phyloP scores from a whole-genome alignment of 805 yeast genomes.

The Teunomyces aglyptinius region DNA sequence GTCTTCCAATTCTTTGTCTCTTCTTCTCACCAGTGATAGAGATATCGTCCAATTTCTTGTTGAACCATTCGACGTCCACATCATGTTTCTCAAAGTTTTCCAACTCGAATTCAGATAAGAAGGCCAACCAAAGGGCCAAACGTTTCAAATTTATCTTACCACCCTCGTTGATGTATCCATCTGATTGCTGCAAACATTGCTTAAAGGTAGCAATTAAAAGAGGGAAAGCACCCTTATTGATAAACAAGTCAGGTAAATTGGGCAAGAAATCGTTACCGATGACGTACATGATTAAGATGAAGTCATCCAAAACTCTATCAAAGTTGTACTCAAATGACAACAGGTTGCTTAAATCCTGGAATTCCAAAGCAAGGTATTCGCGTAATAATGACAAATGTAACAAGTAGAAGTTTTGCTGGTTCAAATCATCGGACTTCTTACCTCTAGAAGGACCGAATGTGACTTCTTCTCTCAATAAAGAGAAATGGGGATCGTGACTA shows the following conservation, averaged over 20 bases:
- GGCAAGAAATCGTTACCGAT: slow-evolving; percentile 98
- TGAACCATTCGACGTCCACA: slow-evolving; percentile 89
- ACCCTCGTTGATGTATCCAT: slow-evolving; percentile 80
- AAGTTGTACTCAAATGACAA: slow-evolving; percentile 72
- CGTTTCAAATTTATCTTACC: slow-evolving; percentile 79
- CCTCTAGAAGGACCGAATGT: slow-evolving; percentile 63
- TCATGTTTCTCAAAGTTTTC: slow-evolving; percentile 83
- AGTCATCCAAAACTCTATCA: slow-evolving; percentile 89
- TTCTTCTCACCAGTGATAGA: slow-evolving; percentile 70
- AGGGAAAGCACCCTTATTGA: slow-evolving; percentile 97
- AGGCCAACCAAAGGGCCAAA: slow-evolving; percentile 71
- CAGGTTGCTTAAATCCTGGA: slow-evolving; percentile 62
- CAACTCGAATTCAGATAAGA: slow-evolving; percentile 74
- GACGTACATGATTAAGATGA: slow-evolving; percentile 86
- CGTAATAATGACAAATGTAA: slow-evolving; percentile 84
- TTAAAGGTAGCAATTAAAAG: slow-evolving; percentile 84
- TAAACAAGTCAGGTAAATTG: slow-evolving; percentile 87
- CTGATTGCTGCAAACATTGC: slow-evolving; percentile 65
- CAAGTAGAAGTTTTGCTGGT: slow-evolving; percentile 76
- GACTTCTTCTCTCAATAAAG: slow-evolving; percentile 93
- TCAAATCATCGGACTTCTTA: slow-evolving; percentile 46
- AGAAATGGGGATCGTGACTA: slow-evolving; percentile 94
- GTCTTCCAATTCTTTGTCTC: slow-evolving; percentile 63
- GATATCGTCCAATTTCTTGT: slow-evolving; percentile 75
- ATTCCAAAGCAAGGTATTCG: slow-evolving; percentile 88